These are phyloP conservation scores for Paramecium bursaria DNA, from an alignment of 73 alveolate species.

Conservation along the genomic window DNA sequence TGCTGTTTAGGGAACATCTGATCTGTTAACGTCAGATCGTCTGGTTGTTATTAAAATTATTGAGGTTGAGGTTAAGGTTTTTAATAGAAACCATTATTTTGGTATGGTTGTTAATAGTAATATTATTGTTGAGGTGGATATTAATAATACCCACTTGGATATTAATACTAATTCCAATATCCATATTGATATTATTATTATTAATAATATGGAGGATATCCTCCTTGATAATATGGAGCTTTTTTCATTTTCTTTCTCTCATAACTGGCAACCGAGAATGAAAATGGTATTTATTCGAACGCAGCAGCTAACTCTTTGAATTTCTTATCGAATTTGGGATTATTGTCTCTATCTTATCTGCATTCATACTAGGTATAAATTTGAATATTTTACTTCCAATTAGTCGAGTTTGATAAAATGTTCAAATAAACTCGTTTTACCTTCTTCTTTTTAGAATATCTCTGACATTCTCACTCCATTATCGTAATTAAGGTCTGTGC, in stretches of 20 bases:
- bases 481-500: conserved; percentile 7
- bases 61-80: background rate
- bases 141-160: too few relatives aligned
- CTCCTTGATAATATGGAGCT: background rate
- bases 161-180: background rate
- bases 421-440: conserved; percentile 37
- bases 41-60: background rate
- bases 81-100: conserved; percentile 47
- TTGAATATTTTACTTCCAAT: conserved; percentile 14
- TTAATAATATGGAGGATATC: conserved; percentile 12
- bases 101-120: conserved; percentile 14
- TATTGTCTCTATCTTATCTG: conserved; percentile 20
- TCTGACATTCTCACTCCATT: conserved; percentile 27
- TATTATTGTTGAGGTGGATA: too few relatives aligned
- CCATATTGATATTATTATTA: conserved; percentile 39
- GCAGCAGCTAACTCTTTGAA: conserved; percentile 42
- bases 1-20: too few relatives aligned
- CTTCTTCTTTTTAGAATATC: background rate
- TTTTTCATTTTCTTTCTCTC: conserved; percentile 9
- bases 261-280: conserved; percentile 32
- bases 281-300: conserved; percentile 30
- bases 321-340: conserved; percentile 22
- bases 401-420: conserved; percentile 23
- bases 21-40: too few relatives aligned
- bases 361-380: conserved; percentile 2